Base-by-base conservation (phyloP, 225 moss, liverwort and hornwort species). In the Lunularia cruciata region DNA sequence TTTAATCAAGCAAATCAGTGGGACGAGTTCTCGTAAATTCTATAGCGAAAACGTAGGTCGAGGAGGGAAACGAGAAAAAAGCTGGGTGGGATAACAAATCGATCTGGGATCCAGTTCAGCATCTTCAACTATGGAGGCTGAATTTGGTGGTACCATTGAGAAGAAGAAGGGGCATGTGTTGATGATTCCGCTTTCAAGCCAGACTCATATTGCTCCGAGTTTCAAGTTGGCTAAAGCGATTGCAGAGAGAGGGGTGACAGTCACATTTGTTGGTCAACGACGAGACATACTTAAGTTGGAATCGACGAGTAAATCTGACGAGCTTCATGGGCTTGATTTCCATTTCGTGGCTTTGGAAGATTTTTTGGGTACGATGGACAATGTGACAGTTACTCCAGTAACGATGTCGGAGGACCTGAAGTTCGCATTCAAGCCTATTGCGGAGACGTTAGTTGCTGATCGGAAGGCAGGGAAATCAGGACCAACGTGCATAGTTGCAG, bases 301-400 rank as follows among this genome's bases (percentile, higher is more conserved):
- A n/a, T 9, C 32, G 4, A n/a, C 8, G 11, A n/a, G n/a, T n/a
- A n/a, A n/a, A n/a, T n/a, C n/a, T n/a, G 36, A 49, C 16, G 49
- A 48, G 4, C 49, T 48, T n/a, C 49, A 52, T 10, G 49, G 23
- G 20, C 67, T 67, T 34, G 49, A 48, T 25, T 48, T 67, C 67
- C 32, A 49, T 32, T 10, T 67, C 27, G 31, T 67, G 31, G 2
- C 33, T 22, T 67, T 19, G 30, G 34, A 34, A 19, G 25, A 51
- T 3, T 19, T 18, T 27, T n/a, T n/a, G 8, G 6, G 5, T 6
- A 11, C 43, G 11, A 16, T 43, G 49, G 20, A 18, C 0, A 2
- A 0, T 33, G 15, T 2, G 0, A 49, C 18, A 49, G 4, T n/a
- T 2, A 49, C 15, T 49, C 49, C 49, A 7, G n/a, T n/a, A n/a